Evolutionary conservation across 805 yeast species (phyloP).

Genomic region (Candida caryicola): DNA sequence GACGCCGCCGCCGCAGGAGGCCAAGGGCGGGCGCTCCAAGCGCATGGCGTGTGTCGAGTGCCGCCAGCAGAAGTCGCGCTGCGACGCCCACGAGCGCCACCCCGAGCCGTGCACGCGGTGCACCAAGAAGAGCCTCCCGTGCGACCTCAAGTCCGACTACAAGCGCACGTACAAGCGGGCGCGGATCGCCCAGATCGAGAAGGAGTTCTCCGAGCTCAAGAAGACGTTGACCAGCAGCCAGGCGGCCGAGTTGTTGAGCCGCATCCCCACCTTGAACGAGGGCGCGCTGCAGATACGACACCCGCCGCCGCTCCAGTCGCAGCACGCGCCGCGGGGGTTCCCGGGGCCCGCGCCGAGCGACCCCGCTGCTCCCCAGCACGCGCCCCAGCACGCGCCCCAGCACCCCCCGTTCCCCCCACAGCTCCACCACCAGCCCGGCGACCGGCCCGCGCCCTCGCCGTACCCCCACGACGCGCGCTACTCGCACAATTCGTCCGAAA

Average conservation of each 20-base stretch:
- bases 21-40: constrained; percentile 32
- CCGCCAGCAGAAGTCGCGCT: constrained; percentile 88
- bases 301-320: constrained; percentile 3
- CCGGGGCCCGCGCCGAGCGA: constrained; percentile 4
- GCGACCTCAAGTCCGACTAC: constrained; percentile 76
- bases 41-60: constrained; percentile 93
- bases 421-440: not conserved
- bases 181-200: constrained; percentile 77
- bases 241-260: constrained; percentile 29
- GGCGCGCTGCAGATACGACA: not conserved
- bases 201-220: constrained; percentile 69
- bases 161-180: constrained; percentile 90
- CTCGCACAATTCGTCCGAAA: constrained; percentile 18
- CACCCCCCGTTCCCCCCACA: not conserved
- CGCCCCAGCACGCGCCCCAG: not conserved
- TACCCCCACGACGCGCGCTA: constrained; percentile 5
- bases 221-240: constrained; percentile 43
- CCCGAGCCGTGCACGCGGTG: constrained; percentile 87
- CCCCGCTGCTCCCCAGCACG: constrained; percentile 4
- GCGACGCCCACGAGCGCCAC: constrained; percentile 76
- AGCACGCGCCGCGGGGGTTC: constrained; percentile 4
- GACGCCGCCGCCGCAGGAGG: constrained; percentile 7
- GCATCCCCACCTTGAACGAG: constrained; percentile 20
- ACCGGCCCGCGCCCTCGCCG: not conserved
- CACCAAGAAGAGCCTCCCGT: constrained; percentile 60